Base-by-base conservation (phyloP, 2,329 filamentous ascomycete species). In the Blumeria hordei region DNA sequence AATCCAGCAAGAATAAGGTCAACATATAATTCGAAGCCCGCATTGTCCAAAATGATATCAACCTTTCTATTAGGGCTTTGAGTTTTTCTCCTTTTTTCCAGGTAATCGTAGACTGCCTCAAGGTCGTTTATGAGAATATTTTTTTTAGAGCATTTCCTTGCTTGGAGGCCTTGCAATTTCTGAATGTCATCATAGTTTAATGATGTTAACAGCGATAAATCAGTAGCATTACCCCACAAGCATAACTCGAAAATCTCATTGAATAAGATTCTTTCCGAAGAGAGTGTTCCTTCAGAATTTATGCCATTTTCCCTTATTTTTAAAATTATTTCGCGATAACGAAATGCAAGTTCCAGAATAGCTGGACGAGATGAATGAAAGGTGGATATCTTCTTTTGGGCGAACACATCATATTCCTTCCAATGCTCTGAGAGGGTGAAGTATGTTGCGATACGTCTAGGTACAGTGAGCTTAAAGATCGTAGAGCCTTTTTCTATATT, bases 181-280 rank as follows among this genome's bases (percentile, higher is more conserved):
- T 96, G 90, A 60, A 98, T 93, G 64, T 96, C 92, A 63, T 95
- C 88, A 67, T 94, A 94, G 1, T 84, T 86, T 55, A 95, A 75
- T 62, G 83, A 88, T 0, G 88, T 94, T 55, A 96, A 74, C 18
- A 96, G 81, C 0, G 87, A 94, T 12, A 96, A 73, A 67, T 96
- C 92, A 0, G 90, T 96, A 1, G 90, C 92, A 67, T 96, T 96
- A 10, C 90, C 90, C 90, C 90, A 96, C 1, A 96, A 76, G 66
- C 88, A 95, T 62, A 95, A 92, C 72, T 95, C 87, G 68, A 83
- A 88, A 83, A 96, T 93, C 66, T 96, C 90, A 28, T 74, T 74
- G 69, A 96, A 96, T 32, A 95, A 71, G 0, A 88, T 69, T 64
- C 79, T 78, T 65, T 93, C 85, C 0, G 85, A 80, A 55, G 82